A percentile compares a stretch with the other conserved stretches of the same genome.
These are phyloP conservation scores for Candida ipomoeae DNA, from an alignment of 805 yeast genomes.

Conservation along the genomic window DNA sequence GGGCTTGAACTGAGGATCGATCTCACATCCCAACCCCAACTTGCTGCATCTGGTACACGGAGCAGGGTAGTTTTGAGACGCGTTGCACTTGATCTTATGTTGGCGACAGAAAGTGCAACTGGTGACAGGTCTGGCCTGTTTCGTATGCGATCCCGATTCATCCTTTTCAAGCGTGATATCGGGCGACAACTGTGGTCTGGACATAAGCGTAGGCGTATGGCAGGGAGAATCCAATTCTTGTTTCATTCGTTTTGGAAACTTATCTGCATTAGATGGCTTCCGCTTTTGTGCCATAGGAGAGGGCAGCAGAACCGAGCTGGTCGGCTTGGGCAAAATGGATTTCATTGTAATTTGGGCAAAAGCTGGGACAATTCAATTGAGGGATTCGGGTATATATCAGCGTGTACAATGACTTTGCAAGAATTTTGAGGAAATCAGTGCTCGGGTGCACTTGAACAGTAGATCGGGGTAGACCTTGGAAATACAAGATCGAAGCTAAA, in stretches of 20 bases:
- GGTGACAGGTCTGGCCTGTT: slow-evolving; percentile 69
- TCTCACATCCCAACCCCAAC: slow-evolving; percentile 77
- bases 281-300: slow-evolving; percentile 15
- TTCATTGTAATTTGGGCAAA: slow-evolving; percentile 20
- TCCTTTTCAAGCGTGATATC: not conserved
- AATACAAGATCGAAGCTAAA: not conserved
- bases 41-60: slow-evolving; percentile 82
- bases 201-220: slow-evolving; percentile 5
- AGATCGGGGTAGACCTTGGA: not conserved
- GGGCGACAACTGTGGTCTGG: slow-evolving; percentile 4
- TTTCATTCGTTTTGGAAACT: slow-evolving; percentile 12
- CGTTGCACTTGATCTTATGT: slow-evolving; percentile 91
- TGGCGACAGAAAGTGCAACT: slow-evolving; percentile 94
- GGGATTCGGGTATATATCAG: not conserved
- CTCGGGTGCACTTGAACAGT: not conserved
- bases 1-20: slow-evolving; percentile 89
- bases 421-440: not conserved
- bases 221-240: slow-evolving; percentile 7
- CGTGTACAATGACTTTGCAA: not conserved
- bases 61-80: slow-evolving; percentile 73
- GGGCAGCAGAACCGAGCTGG: slow-evolving; percentile 17
- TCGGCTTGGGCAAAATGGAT: slow-evolving; percentile 41
- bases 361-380: not conserved
- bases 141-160: slow-evolving; percentile 13
- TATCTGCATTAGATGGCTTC: slow-evolving; percentile 13